Base-by-base conservation (phyloP, 768 basidiomycete genomes). In the Tricholoma furcatifolium region DNA sequence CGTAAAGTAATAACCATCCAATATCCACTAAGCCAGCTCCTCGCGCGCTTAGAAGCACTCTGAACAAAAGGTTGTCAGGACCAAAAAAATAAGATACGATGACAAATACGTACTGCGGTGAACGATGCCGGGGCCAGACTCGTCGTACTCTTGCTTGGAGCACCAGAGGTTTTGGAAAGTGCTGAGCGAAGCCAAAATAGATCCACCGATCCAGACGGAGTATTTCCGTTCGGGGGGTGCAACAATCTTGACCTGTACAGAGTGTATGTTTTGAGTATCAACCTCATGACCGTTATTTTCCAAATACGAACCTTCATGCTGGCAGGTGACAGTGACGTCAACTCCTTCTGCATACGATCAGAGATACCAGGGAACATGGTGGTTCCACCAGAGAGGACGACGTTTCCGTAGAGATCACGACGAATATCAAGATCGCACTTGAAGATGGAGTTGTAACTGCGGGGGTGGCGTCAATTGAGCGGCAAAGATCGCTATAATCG, bases 101-200 rank as follows among this genome's bases (percentile, higher is more conserved):
- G 17, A 44, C 3, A 23, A n/a, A 45, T 60, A 79, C 80, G 56
- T 67, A 84, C 83, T 88, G 77, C 87, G 87, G 63, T 89, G 88
- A 60, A 88, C 85, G 56, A 90, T 89, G 52, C 80, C 84, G 57
- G 88, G 87, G 42, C 88, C 87, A 51, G 79, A 81, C 70, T 91
- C 92, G 68, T 93, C 92, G 73, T 93, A 94, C 75, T 94, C 93
- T 65, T 92, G 89, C 73, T 91, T 91, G 53, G 87, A 85, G 74
- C 88, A 88, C 93, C 94, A 97, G 74, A 95, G 75, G 69, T 93
- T 94, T 78, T 96, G 93, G 93, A 96, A 96, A 62, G 93, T 95
- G 66, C 84, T 88, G 45, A 97, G 81, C 30, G 91, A 93, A 41
- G 93, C 93, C 60, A 91, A 74, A 63, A 90, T 91, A 39, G 86